These are phyloP conservation scores for Panicum hallii DNA, from an alignment of 202 grass and related monocot genomes.

Conservation along the genomic window DNA sequence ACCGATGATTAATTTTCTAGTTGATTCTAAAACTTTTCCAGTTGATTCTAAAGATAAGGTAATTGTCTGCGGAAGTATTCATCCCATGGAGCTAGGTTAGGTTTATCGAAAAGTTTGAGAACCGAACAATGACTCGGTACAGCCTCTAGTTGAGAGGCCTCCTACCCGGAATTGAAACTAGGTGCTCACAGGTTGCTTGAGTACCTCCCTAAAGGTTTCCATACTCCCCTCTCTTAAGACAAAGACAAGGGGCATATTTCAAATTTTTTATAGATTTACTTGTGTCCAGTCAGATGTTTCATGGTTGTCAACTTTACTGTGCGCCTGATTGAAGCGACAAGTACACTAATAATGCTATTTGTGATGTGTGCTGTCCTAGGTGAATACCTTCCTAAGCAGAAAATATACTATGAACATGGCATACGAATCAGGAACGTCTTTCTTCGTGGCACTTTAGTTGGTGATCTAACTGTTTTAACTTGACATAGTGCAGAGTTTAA, in stretches of 20 bases:
- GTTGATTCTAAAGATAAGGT: background rate
- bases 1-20: background rate
- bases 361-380: background rate
- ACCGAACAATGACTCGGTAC: background rate
- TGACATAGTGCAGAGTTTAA: background rate
- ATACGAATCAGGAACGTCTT: conserved; percentile 11
- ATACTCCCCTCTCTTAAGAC: background rate
- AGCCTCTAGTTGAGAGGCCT: background rate
- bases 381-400: background rate
- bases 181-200: background rate
- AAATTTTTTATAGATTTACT: background rate
- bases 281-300: background rate
- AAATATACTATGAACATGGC: conserved; percentile 19
- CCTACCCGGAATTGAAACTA: background rate
- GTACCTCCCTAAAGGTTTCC: background rate
- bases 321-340: background rate
- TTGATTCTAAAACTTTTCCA: no score
- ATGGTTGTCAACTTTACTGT: background rate
- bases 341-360: background rate
- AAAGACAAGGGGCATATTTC: background rate
- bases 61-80: background rate
- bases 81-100: background rate
- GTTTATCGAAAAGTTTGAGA: background rate
- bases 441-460: background rate
- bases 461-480: background rate